Evolutionary conservation across 2,329 filamentous ascomycete species (phyloP).

Genomic region (Pseudogymnoascus sp.): DNA sequence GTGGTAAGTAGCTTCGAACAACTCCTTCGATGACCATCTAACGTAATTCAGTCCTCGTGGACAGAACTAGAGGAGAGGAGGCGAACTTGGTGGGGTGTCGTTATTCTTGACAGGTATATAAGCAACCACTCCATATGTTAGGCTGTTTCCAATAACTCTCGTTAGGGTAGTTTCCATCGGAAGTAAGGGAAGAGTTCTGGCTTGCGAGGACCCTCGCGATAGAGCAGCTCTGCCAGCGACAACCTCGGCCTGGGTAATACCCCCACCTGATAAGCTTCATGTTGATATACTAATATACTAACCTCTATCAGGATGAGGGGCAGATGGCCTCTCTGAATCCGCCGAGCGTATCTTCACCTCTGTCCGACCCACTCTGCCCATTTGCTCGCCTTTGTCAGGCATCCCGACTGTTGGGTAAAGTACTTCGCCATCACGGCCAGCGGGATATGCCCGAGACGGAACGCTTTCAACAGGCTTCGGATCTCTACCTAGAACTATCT

Average conservation of each 20-base stretch:
- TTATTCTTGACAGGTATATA: conserved; percentile 37
- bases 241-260: conserved; percentile 35
- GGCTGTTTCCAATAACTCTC: conserved; percentile 12
- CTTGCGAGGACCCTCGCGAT: conserved; percentile 25
- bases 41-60: conserved; percentile 34
- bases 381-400: conserved; percentile 44
- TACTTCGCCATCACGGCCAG: conserved; percentile 28
- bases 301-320: conserved; percentile 29
- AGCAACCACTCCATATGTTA: background rate
- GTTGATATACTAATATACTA: background rate
- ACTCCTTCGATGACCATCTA: conserved; percentile 2
- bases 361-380: conserved; percentile 39
- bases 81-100: conserved; percentile 42
- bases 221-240: conserved; percentile 22
- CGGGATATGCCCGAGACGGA: conserved; percentile 18
- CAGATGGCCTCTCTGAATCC: conserved; percentile 27
- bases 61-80: conserved; percentile 40
- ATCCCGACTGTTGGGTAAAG: conserved; percentile 30
- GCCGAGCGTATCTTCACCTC: conserved; percentile 28
- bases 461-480: conserved; percentile 20
- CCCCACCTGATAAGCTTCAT: background rate
- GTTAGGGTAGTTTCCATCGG: conserved; percentile 26
- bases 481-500: conserved; percentile 24
- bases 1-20: conserved; percentile 24
- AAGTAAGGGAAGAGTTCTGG: conserved; percentile 24